phyloP scores from a whole-genome alignment of 208 protist genomes.

The Balamuthia mandrillaris region DNA sequence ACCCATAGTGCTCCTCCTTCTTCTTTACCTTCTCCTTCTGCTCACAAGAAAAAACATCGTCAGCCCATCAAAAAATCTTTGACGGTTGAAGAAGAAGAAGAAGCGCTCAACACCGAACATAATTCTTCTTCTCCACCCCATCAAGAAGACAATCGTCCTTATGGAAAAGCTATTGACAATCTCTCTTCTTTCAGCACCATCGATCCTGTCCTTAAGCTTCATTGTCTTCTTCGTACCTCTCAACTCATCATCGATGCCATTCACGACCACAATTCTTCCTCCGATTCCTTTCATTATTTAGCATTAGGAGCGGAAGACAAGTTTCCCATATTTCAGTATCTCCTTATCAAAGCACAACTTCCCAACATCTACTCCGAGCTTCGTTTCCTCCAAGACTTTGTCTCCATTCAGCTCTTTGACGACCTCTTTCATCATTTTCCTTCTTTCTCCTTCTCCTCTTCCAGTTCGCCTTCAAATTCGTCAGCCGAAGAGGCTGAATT shows the following conservation, averaged over 20 bases:
- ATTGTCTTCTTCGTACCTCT: neutral
- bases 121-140: neutral
- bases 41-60: too few species aligned
- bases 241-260: constrained; percentile 13
- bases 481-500: too few species aligned
- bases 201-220: neutral
- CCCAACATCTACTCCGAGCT: constrained; percentile 35
- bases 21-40: too few species aligned
- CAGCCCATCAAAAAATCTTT: too few species aligned
- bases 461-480: too few species aligned
- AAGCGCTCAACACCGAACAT: too few species aligned
- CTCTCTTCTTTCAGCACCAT: neutral
- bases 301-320: constrained; percentile 24
- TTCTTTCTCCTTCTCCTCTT: too few species aligned
- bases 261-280: neutral
- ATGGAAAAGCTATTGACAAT: neutral
- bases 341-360: constrained; percentile 16
- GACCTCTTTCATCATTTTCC: too few species aligned
- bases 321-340: constrained; percentile 10
- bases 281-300: too few species aligned
- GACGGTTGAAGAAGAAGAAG: too few species aligned
- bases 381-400: constrained; percentile 8
- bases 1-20: too few species aligned
- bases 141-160: neutral
- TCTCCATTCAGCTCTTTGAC: neutral